Base-by-base conservation (phyloP, 306 rosid genomes). In the Dryas drummondii region DNA sequence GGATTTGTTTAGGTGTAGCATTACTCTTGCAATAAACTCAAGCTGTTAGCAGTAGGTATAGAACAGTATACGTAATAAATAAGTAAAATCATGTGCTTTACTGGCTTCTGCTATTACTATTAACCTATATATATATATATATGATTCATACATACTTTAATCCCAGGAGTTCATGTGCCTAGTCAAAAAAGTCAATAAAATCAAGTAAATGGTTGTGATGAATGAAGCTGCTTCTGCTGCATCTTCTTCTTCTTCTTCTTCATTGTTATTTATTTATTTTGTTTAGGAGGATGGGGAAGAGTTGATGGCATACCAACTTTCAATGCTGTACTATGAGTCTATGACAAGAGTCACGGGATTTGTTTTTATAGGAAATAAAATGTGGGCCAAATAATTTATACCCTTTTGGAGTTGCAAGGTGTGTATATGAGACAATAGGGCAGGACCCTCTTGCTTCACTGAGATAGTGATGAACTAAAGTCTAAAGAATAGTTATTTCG, bases 281-380 rank as follows among this genome's bases (percentile, higher is more conserved):
- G 12, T 41, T 4, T 41, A 51, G 9, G 7, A 17, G 11, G 41
- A 32, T 32, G 37, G 37, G 1, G 12, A 56, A 19, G 66, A 22
- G 53, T 19, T 56, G 54, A 71, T 45, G 45, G 66, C 66, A 14
- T 14, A 44, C 57, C 67, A 72, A 27, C 68, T 57, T 14, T 53
- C 5, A 42, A 5, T 26, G 15, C 13, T 9, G 70, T 69, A 64
- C 74, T 19, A 41, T 40, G 5, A 62, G 41, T 62, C 49, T 62
- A 51, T 48, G 75, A 70, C 73, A 63, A 16, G 4, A 50, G 52
- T 79, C 86, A 82, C 83, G 83, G 83, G 78, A 50, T 64, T 40
- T 41, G 48, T 13, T 58, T 40, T 60, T 63, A 11, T 56, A 12
- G 57, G 14, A 9, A 22, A 76, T 49, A 69, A 2, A 17, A 6